phyloP scores from a whole-genome alignment of 441 rosid species.

The Pelargonium citronellum region DNA sequence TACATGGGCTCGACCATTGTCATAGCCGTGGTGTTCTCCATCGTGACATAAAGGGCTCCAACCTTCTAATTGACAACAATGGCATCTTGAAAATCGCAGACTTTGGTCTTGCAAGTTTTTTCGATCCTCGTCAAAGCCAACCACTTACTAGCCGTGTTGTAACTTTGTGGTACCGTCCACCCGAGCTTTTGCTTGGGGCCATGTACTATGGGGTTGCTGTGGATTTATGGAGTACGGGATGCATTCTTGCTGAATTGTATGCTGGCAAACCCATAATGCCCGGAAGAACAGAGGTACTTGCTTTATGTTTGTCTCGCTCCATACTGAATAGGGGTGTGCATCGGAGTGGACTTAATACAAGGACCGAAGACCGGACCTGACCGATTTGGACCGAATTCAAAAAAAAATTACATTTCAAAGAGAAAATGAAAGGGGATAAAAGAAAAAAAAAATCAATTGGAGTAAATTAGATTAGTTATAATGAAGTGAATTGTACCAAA shows the following conservation, averaged over 20 bases:
- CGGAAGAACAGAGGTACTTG: slow-evolving; percentile 88
- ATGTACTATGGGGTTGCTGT: slow-evolving; percentile 78
- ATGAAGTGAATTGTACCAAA: too few relatives aligned
- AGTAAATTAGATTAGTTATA: too few relatives aligned
- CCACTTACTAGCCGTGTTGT: slow-evolving; percentile 93
- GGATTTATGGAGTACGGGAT: slow-evolving; percentile 95
- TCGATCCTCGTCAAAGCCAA: slow-evolving; percentile 60
- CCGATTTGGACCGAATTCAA: too few relatives aligned
- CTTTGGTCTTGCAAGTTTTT: slow-evolving; percentile 87
- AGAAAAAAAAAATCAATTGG: too few relatives aligned
- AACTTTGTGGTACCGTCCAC: slow-evolving; percentile 97
- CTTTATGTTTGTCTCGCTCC: not conserved
- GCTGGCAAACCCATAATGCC: slow-evolving; percentile 99
- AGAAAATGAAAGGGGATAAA: too few relatives aligned
- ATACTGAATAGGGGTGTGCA: not conserved
- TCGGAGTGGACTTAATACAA: too few relatives aligned
- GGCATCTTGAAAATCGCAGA: slow-evolving; percentile 92
- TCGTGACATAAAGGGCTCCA: slow-evolving; percentile 94
- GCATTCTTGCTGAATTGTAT: slow-evolving; percentile 86
- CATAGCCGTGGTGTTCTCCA: slow-evolving; percentile 82
- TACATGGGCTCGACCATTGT: slow-evolving; percentile 84
- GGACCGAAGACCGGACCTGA: too few relatives aligned
- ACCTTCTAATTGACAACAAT: slow-evolving; percentile 77
- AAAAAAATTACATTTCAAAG: too few relatives aligned
- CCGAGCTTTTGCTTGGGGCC: slow-evolving; percentile 92